Conservation (phyloP, 192 early-diverging fungal species). For the Linnemannia elongata region DNA sequence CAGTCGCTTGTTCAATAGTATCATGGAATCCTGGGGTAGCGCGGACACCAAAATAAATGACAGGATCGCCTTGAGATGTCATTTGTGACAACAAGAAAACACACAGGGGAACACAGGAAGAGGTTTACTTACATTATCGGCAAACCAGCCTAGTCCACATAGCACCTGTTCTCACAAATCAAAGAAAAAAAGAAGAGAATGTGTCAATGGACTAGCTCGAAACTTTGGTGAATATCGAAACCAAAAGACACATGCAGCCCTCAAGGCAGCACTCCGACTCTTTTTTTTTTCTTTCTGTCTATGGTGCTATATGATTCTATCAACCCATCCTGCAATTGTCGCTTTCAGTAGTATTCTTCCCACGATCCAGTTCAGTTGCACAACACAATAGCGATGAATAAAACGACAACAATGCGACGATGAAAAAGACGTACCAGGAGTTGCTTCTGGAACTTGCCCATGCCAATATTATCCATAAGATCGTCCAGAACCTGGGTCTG, state of each 20-base stretch:
- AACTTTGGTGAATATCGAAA: not conserved
- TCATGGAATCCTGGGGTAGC: not conserved
- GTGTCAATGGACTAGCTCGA: not conserved
- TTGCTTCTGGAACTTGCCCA: constrained; percentile 77
- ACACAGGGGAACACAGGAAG: not conserved
- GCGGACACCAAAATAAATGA: not conserved
- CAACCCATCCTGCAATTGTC: not conserved
- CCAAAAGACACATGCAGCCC: not conserved
- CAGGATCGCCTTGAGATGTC: not conserved
- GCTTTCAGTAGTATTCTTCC: not conserved
- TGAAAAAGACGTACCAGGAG: constrained; percentile 57
- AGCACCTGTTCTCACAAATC: constrained; percentile 58
- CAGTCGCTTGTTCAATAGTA: too few species aligned
- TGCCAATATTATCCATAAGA: constrained; percentile 78
- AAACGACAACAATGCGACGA: not conserved
- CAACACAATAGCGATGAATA: not conserved
- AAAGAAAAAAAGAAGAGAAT: not conserved
- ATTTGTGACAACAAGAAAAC: not conserved
- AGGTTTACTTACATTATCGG: constrained; percentile 81
- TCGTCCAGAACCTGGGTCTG: constrained; percentile 64
- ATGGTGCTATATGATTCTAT: not conserved
- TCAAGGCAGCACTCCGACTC: not conserved
- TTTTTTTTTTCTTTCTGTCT: not conserved
- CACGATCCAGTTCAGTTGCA: not conserved
- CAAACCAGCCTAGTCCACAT: constrained; percentile 89